phyloP scores from a whole-genome alignment of 2,329 filamentous ascomycete genomes.

The Xenoacremonium recifei region DNA sequence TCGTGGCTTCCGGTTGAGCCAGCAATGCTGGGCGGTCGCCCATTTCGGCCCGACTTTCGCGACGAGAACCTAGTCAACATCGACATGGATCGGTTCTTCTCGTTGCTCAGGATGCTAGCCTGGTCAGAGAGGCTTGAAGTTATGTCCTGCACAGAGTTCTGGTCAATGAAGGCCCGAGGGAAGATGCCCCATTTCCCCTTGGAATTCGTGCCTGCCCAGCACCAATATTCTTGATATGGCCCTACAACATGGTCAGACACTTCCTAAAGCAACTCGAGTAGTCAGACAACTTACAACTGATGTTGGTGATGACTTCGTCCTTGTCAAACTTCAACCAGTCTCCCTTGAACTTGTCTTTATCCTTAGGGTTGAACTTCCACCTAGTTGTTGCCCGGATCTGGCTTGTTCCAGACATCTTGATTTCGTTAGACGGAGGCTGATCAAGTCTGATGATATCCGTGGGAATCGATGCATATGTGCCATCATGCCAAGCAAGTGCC shows the following conservation, averaged over 20 bases:
- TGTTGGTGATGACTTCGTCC: constrained; percentile 66
- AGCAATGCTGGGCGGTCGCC: constrained; percentile 31
- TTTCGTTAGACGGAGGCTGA: constrained; percentile 43
- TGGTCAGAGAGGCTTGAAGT: constrained; percentile 25
- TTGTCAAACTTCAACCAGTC: constrained; percentile 63
- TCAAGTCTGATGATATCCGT: constrained; percentile 48
- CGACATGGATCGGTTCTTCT: constrained; percentile 32
- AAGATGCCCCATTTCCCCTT: constrained; percentile 55
- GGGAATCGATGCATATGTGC: constrained; percentile 48
- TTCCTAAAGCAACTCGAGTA: neutral
- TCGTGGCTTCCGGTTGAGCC: constrained; percentile 33
- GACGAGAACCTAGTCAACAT: constrained; percentile 35
- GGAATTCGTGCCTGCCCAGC: constrained; percentile 53
- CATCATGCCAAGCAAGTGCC: constrained; percentile 58
- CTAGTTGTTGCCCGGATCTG: constrained; percentile 47
- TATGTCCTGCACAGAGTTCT: constrained; percentile 41
- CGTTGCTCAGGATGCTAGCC: constrained; percentile 30
- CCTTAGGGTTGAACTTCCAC: constrained; percentile 53
- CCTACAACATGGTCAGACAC: constrained; percentile 29
- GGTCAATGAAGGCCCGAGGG: constrained; percentile 48
- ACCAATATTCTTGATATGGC: constrained; percentile 51
- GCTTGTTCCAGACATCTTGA: constrained; percentile 46
- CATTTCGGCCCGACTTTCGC: constrained; percentile 26
- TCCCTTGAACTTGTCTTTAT: constrained; percentile 36
- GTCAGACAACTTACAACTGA: constrained; percentile 43